Conservation (phyloP, 2,329 filamentous ascomycete species). For the Teratosphaeria epicoccoides region DNA sequence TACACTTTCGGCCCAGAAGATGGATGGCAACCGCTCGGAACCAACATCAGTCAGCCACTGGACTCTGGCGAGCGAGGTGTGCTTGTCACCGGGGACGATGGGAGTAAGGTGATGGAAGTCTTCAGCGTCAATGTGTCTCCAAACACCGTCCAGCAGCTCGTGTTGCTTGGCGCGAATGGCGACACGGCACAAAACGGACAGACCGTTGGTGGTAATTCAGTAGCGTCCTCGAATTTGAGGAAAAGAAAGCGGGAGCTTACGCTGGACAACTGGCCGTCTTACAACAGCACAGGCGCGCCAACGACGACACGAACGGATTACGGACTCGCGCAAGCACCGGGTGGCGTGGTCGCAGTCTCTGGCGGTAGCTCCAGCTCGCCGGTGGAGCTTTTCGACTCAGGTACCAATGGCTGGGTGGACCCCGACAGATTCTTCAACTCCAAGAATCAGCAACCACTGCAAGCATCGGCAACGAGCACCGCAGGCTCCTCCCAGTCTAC, state of each 20-base stretch:
- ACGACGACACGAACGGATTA: slow-evolving; percentile 54
- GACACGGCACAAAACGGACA: slow-evolving; percentile 37
- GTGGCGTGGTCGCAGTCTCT: slow-evolving; percentile 64
- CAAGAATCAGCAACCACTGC: slow-evolving; percentile 27
- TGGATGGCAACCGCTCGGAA: slow-evolving; percentile 59
- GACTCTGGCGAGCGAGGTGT: slow-evolving; percentile 35
- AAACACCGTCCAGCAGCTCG: slow-evolving; percentile 60
- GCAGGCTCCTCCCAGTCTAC: slow-evolving; percentile 23
- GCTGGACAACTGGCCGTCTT: slow-evolving; percentile 59
- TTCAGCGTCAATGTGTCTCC: slow-evolving; percentile 68
- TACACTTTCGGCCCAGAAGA: slow-evolving; percentile 56
- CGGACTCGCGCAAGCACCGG: slow-evolving; percentile 56
- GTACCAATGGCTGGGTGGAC: slow-evolving; percentile 68
- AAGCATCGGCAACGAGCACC: slow-evolving; percentile 17
- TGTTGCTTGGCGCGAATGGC: slow-evolving; percentile 54
- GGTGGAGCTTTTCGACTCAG: slow-evolving; percentile 66
- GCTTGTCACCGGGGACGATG: slow-evolving; percentile 61
- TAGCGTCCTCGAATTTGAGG: slow-evolving; percentile 19
- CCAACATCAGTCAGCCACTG: slow-evolving; percentile 45
- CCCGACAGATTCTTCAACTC: slow-evolving; percentile 51
- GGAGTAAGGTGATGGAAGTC: slow-evolving; percentile 65
- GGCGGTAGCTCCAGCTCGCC: slow-evolving; percentile 59
- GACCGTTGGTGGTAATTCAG: slow-evolving; percentile 30
- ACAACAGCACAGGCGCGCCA: slow-evolving; percentile 66
- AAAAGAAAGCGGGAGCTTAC: slow-evolving; percentile 45